These are phyloP conservation scores for Simmondsia chinensis DNA, from an alignment of 148 eudicot genomes.

Conservation along the genomic window DNA sequence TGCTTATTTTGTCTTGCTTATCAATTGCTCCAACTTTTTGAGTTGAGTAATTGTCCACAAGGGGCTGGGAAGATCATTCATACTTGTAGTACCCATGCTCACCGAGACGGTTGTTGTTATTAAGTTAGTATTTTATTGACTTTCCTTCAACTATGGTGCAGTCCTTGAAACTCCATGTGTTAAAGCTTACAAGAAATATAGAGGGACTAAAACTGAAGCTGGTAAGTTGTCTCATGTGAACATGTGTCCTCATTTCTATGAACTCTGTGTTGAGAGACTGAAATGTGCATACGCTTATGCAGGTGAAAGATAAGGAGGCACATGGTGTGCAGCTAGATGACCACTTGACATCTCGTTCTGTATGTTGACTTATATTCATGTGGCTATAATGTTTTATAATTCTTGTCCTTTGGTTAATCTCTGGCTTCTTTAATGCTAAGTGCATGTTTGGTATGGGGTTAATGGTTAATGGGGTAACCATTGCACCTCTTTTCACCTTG, in stretches of 20 bases:
- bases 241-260: too few relatives aligned
- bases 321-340: slow-evolving; percentile 15
- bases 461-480: too few relatives aligned
- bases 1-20: background rate
- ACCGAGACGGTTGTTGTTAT: too few relatives aligned
- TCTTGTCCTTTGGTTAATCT: too few relatives aligned
- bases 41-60: too few relatives aligned
- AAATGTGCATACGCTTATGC: slow-evolving; percentile 17
- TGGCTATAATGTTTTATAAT: background rate
- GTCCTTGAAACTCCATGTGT: slow-evolving; percentile 88
- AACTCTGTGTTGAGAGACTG: background rate
- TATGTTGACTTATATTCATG: slow-evolving; percentile 14
- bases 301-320: slow-evolving; percentile 54
- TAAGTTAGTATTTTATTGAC: slow-evolving; percentile 1
- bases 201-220: slow-evolving; percentile 50
- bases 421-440: too few relatives aligned
- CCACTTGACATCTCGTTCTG: slow-evolving; percentile 27
- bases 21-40: too few relatives aligned
- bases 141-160: slow-evolving; percentile 31
- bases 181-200: slow-evolving; percentile 62
- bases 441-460: too few relatives aligned
- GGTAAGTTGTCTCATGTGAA: slow-evolving; percentile 45
- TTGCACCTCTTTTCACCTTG: too few relatives aligned
- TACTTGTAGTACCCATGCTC: too few relatives aligned
- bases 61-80: too few relatives aligned